These are phyloP conservation scores for Pichia pseudocactophila DNA, from an alignment of 805 yeast genomes.

Conservation along the genomic window DNA sequence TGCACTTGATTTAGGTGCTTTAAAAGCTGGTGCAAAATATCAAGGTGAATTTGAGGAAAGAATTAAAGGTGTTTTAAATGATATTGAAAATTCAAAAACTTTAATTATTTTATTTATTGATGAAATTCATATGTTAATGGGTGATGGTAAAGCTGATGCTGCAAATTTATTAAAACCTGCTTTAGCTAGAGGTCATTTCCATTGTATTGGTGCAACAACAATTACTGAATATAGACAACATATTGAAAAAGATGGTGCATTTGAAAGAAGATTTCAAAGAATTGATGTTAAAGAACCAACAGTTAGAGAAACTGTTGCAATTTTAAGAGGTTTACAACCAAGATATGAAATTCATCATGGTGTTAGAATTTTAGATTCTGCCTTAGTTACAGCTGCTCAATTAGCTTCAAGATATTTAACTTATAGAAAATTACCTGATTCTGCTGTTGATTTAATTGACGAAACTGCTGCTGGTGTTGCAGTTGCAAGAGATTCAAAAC, in stretches of 20 bases:
- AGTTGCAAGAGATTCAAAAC: constrained; percentile 95
- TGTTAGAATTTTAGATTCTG: constrained; percentile 90
- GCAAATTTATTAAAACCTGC: constrained; percentile 96
- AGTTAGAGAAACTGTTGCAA: constrained; percentile 86
- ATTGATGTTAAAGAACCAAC: constrained; percentile 95
- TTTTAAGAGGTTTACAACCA: constrained; percentile 90
- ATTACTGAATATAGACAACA: constrained; percentile 87
- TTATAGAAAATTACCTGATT: constrained; percentile 91
- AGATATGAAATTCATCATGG: constrained; percentile 97
- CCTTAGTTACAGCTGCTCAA: constrained; percentile 89
- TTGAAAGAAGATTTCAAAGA: constrained; percentile 96
- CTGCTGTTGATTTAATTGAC: constrained; percentile 93
- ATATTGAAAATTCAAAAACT: constrained; percentile 78
- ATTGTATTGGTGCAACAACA: constrained; percentile 98
- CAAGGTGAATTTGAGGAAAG: constrained; percentile 99
- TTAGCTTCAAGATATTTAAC: constrained; percentile 91
- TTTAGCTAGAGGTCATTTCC: constrained; percentile 91
- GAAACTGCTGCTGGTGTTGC: constrained; percentile 97
- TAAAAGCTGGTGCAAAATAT: constrained; percentile 97
- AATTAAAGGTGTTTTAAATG: constrained; percentile 91
- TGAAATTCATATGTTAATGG: constrained; percentile 99
- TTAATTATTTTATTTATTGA: constrained; percentile 89
- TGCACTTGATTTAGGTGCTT: constrained; percentile 89
- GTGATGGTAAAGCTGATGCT: constrained; percentile 96
- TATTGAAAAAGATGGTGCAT: constrained; percentile 95